These are phyloP conservation scores for Otatea glauca DNA, from an alignment of 176 grass and related monocot genomes.

Conservation along the genomic window DNA sequence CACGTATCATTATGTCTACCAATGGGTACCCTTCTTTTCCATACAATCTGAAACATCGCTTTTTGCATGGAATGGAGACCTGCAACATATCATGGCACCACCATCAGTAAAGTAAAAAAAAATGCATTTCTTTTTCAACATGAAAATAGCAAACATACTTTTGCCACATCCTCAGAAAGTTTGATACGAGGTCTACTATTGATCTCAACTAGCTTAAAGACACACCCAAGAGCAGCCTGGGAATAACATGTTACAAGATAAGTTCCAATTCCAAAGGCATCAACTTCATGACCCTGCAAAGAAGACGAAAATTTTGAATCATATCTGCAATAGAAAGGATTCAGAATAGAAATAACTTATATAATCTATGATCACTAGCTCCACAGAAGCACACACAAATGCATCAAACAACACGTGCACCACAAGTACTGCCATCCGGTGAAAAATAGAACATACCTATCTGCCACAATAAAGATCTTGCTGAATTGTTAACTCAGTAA, in stretches of 20 bases:
- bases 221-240: constrained; percentile 98
- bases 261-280: constrained; percentile 96
- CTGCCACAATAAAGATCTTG: background rate
- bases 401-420: constrained; percentile 17
- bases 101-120: constrained; percentile 17
- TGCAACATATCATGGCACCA: constrained; percentile 41
- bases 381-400: constrained; percentile 19
- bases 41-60: constrained; percentile 82
- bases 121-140: background rate
- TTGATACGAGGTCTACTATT: constrained; percentile 95
- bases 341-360: constrained; percentile 9
- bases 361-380: constrained; percentile 4
- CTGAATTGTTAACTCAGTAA: background rate
- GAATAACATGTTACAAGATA: constrained; percentile 96
- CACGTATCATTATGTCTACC: constrained; percentile 92
- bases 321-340: constrained; percentile 22
- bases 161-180: constrained; percentile 94
- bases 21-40: constrained; percentile 93
- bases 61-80: constrained; percentile 99
- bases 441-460: background rate
- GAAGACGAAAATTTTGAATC: constrained; percentile 29
- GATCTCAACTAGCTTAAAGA: constrained; percentile 99
- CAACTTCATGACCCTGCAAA: constrained; percentile 94
- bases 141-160: constrained; percentile 57
- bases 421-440: background rate